Evolutionary conservation across 352 stramenopile genomes (phyloP).

Genomic region (Aphanomyces invadans): DNA sequence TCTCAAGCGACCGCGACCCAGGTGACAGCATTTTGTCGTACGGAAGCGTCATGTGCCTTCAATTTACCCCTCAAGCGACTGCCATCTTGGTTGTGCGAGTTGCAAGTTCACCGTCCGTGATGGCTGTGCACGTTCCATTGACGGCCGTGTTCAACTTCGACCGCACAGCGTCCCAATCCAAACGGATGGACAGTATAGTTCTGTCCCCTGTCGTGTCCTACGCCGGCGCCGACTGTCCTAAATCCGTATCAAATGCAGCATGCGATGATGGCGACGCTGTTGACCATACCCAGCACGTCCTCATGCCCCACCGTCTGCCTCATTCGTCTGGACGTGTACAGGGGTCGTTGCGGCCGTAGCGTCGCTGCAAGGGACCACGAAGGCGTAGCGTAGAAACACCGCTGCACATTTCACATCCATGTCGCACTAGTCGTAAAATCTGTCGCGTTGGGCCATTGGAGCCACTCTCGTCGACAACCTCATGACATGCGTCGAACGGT

Average conservation of each 20-base stretch:
- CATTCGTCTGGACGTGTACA: slow-evolving; percentile 71
- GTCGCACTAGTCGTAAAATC: slow-evolving; percentile 83
- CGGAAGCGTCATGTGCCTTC: slow-evolving; percentile 59
- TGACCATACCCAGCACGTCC: slow-evolving; percentile 74
- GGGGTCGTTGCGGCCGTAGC: slow-evolving; percentile 86
- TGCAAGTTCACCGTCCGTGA: slow-evolving; percentile 40
- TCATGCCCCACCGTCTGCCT: slow-evolving; percentile 80
- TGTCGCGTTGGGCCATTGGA: slow-evolving; percentile 61
- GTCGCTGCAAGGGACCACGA: slow-evolving; percentile 74
- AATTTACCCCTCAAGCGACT: slow-evolving; percentile 47
- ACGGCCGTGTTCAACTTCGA: slow-evolving; percentile 68
- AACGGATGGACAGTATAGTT: slow-evolving; percentile 53
- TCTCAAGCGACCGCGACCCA: slow-evolving; percentile 75
- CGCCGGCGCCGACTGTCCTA: too few species aligned
- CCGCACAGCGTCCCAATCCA: slow-evolving; percentile 56
- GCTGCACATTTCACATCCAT: slow-evolving; percentile 91
- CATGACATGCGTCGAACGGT: slow-evolving; percentile 90
- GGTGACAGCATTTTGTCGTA: slow-evolving; percentile 64
- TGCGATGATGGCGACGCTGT: slow-evolving; percentile 84
- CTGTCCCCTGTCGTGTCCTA: slow-evolving; percentile 88
- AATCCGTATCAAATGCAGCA: too few species aligned
- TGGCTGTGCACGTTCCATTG: slow-evolving; percentile 52
- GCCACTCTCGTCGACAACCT: slow-evolving; percentile 77
- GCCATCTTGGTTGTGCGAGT: slow-evolving; percentile 40
- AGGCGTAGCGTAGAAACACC: slow-evolving; percentile 45